Conservation (phyloP, 192 early-diverging fungal genomes). For the Podila horticola region DNA sequence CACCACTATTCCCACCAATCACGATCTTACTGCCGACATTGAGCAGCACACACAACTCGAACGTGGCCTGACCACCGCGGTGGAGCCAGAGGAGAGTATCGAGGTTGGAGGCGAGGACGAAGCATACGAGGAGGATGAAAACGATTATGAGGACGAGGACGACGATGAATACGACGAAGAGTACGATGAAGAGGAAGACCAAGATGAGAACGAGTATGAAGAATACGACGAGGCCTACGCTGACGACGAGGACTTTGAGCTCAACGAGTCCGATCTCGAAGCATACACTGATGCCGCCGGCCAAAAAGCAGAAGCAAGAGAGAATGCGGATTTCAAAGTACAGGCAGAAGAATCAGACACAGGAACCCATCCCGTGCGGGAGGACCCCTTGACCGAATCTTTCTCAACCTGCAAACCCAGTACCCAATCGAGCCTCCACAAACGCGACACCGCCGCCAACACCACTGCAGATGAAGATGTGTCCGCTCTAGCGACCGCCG, state of each 20-base stretch:
- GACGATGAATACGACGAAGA: background rate
- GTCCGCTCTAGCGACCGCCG: background rate
- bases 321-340: too few species aligned
- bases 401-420: background rate
- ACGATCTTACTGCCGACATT: background rate
- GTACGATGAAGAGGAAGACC: background rate
- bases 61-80: background rate
- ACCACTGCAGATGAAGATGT: background rate
- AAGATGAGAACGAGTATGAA: background rate
- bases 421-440: background rate
- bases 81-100: background rate
- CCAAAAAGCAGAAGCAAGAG: too few species aligned
- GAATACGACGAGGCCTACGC: background rate
- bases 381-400: background rate
- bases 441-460: background rate
- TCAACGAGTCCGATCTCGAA: background rate
- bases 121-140: background rate
- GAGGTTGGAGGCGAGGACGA: background rate
- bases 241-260: background rate
- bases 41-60: background rate
- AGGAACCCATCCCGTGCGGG: background rate
- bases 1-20: background rate
- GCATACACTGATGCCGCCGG: background rate
- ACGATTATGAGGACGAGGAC: slow-evolving; percentile 4
- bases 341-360: background rate